Conservation (phyloP, 2,329 filamentous ascomycete genomes). For the Penicillium oxalicum region DNA sequence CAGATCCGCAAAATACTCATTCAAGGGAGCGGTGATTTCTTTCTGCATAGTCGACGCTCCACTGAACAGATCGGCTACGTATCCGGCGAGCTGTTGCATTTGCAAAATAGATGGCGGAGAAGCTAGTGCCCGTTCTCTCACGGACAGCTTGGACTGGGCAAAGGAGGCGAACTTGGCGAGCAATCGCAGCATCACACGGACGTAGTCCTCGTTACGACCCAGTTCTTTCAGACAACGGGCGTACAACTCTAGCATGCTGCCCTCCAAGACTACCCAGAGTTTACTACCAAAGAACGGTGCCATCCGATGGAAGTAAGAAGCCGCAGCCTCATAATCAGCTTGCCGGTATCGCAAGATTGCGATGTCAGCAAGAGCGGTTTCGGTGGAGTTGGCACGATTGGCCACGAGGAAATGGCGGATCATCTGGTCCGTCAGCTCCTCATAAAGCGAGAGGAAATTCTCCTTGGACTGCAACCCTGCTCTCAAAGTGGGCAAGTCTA, state of each 20-base stretch:
- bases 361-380: slow-evolving; percentile 74
- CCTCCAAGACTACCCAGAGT: slow-evolving; percentile 73
- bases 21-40: slow-evolving; percentile 62
- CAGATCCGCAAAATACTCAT: slow-evolving; percentile 67
- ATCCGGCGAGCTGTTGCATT: slow-evolving; percentile 27
- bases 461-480: slow-evolving; percentile 57
- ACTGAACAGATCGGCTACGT: slow-evolving; percentile 41
- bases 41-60: slow-evolving; percentile 48
- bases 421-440: slow-evolving; percentile 76
- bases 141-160: slow-evolving; percentile 28
- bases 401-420: slow-evolving; percentile 77
- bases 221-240: slow-evolving; percentile 73
- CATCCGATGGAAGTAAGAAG: slow-evolving; percentile 70
- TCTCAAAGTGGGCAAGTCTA: slow-evolving; percentile 53
- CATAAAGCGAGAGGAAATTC: slow-evolving; percentile 62
- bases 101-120: slow-evolving; percentile 27
- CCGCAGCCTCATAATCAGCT: slow-evolving; percentile 66
- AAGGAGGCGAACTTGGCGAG: slow-evolving; percentile 35
- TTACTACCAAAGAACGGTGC: slow-evolving; percentile 72
- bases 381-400: slow-evolving; percentile 68
- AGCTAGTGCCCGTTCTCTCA: slow-evolving; percentile 26
- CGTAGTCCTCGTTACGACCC: slow-evolving; percentile 70
- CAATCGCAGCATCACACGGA: slow-evolving; percentile 67
- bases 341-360: slow-evolving; percentile 76
- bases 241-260: slow-evolving; percentile 81